Conservation (phyloP, 2,329 filamentous ascomycete species). For the Phialemonium atrogriseum region DNA sequence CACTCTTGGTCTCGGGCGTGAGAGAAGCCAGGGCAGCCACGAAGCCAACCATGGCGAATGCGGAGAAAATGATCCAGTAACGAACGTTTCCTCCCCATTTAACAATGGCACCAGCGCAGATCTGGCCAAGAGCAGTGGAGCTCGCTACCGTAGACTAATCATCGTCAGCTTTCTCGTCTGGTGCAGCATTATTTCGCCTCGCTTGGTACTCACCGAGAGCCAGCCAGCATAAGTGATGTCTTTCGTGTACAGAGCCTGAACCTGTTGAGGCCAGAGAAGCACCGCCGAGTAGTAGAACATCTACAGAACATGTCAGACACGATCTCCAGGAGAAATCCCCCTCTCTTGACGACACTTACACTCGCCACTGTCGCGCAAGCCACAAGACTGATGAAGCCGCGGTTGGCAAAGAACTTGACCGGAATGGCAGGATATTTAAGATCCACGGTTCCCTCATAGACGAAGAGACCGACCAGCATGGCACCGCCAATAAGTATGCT, state of each 20-base stretch:
- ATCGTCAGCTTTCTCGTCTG: too few relatives aligned
- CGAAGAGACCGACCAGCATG: constrained; percentile 24
- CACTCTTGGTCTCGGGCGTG: constrained; percentile 21
- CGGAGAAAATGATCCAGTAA: constrained; percentile 23
- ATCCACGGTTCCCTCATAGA: constrained; percentile 25
- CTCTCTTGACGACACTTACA: too few relatives aligned
- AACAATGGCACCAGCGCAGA: constrained; percentile 22
- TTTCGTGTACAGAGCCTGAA: constrained; percentile 23
- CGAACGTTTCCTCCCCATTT: constrained; percentile 24
- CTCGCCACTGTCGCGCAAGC: constrained; percentile 25
- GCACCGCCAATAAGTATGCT: constrained; percentile 25
- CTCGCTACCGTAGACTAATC: constrained; percentile 25
- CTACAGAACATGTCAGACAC: too few relatives aligned
- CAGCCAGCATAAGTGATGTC: constrained; percentile 25
- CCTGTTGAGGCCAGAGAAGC: constrained; percentile 26
- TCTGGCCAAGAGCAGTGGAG: constrained; percentile 24
- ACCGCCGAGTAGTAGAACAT: constrained; percentile 23
- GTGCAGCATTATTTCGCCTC: too few relatives aligned
- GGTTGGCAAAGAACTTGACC: constrained; percentile 26
- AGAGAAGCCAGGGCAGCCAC: constrained; percentile 24
- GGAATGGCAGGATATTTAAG: constrained; percentile 27
- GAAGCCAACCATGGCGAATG: constrained; percentile 27
- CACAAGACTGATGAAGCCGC: constrained; percentile 26
- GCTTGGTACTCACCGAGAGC: constrained; percentile 19
- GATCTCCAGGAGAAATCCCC: too few relatives aligned